A percentile compares a stretch with the other conserved stretches of the same genome.
Conservation (phyloP, 192 early-diverging fungal species). For the Allomyces macrogynus region DNA sequence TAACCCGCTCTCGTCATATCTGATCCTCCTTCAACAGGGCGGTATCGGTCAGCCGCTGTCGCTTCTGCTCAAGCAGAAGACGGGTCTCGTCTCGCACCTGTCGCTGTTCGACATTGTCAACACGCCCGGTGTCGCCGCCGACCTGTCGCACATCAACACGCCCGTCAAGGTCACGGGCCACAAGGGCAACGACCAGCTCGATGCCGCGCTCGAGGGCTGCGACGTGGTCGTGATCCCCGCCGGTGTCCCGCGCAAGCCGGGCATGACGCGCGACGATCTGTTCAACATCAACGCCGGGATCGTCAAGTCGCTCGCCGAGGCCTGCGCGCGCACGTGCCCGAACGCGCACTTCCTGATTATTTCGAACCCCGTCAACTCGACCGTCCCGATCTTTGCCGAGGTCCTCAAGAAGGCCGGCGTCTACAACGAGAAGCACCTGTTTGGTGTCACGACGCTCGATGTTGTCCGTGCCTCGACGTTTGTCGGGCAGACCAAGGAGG, state of each 20-base stretch:
- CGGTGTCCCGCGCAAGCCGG: constrained; percentile 94
- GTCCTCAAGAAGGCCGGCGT: constrained; percentile 74
- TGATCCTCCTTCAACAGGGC: constrained; percentile 18
- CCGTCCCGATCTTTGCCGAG: constrained; percentile 87
- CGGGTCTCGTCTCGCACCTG: constrained; percentile 52
- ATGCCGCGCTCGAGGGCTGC: constrained; percentile 40
- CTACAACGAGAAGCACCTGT: constrained; percentile 66
- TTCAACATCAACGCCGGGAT: constrained; percentile 98
- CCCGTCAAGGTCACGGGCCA: constrained; percentile 49
- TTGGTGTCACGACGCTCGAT: constrained; percentile 89
- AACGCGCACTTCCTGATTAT: constrained; percentile 76
- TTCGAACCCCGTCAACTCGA: constrained; percentile 96
- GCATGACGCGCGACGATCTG: constrained; percentile 96
- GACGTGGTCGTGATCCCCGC: constrained; percentile 80
- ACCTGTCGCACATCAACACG: constrained; percentile 85
- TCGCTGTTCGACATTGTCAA: constrained; percentile 94
- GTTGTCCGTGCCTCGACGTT: constrained; percentile 86
- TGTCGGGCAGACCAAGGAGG: constrained; percentile 56
- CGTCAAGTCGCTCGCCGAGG: constrained; percentile 60
- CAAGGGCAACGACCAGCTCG: constrained; percentile 43
- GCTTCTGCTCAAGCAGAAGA: constrained; percentile 76
- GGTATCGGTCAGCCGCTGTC: constrained; percentile 96
- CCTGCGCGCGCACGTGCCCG: constrained; percentile 57
- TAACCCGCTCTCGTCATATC: too few species aligned
- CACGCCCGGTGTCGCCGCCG: constrained; percentile 88